Base-by-base conservation (phyloP, 164 flowering plant species). In the Malania oleifera region DNA sequence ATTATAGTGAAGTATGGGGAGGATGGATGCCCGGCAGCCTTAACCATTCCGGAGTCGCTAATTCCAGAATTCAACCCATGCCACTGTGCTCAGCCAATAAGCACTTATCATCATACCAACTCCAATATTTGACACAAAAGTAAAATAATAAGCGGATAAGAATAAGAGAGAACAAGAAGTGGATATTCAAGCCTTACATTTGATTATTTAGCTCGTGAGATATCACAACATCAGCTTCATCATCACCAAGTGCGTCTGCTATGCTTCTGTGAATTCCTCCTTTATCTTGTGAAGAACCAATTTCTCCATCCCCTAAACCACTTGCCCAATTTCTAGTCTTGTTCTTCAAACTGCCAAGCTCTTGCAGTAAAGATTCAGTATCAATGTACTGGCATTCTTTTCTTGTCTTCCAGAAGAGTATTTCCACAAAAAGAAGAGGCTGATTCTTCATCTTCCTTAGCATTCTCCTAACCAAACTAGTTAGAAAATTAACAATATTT, bases 211-310 rank as follows among this genome's bases (percentile, higher is more conserved):
- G 46, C 8, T 66, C 80, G 60, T 69, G 61, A 52, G 81, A 28
- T 43, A 73, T 34, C 25, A 61, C 76, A 67, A 82, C 72, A 77
- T 83, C 95, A 72, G 84, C 85, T 72, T 91, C 99, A 75, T 93
- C 97, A 20, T 93, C 97, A 59, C 99, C 97, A 63, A 90, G 82
- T 50, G 97, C 85, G 73, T 88, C 96, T 59, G 96, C 92, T 60
- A 88, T 76, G 76, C 77, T 93, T 75, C 82, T 80, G 29, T 61
- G 66, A 47, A 56, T 37, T 73, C 79, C 68, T 61, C 63, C 75
- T 17, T 61, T 63, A 22, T 70, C 70, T 18, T 63, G 80, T 41
- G 69, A 62, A 38, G 69, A 67, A 56, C 73, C 73, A 60, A 34
- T 18, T 58, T 72, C 81, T 61, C 64, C 84, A 67, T 73, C 67